Conservation (phyloP, 2,329 filamentous ascomycete species). For the Ascosphaera apis region DNA sequence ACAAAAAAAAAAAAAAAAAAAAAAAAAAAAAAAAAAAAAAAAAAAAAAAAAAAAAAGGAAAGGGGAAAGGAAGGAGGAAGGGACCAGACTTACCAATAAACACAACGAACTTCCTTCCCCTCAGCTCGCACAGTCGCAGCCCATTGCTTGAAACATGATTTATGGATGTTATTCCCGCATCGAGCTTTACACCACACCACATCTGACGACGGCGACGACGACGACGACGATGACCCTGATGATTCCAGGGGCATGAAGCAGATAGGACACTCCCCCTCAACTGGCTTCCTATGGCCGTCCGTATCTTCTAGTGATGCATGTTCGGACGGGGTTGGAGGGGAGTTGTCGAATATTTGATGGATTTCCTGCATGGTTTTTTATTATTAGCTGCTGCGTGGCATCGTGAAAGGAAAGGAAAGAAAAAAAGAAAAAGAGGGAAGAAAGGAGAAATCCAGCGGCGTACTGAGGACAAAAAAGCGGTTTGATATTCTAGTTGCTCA, state of each 20-base stretch:
- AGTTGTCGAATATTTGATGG: conserved; percentile 29
- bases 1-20: too few species aligned
- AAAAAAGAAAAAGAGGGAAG: neutral
- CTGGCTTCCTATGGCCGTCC: conserved; percentile 30
- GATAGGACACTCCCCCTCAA: conserved; percentile 40
- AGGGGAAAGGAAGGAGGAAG: neutral
- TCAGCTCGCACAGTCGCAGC: conserved; percentile 12
- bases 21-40: too few species aligned
- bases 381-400: neutral
- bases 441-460: conserved; percentile 4
- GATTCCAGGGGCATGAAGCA: conserved; percentile 34
- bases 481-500: conserved; percentile 32
- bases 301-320: conserved; percentile 13
- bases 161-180: conserved; percentile 42
- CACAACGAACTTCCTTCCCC: conserved; percentile 15
- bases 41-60: neutral
- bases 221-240: too few species aligned
- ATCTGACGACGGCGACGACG: conserved; percentile 12
- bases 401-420: neutral
- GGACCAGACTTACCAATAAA: conserved; percentile 19
- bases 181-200: conserved; percentile 35
- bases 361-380: conserved; percentile 23
- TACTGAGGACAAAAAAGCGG: conserved; percentile 32
- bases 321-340: conserved; percentile 26
- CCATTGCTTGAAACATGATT: conserved; percentile 33